These are phyloP conservation scores for Apiospora kogelbergensis DNA, from an alignment of 2,329 filamentous ascomycete species.

Conservation along the genomic window DNA sequence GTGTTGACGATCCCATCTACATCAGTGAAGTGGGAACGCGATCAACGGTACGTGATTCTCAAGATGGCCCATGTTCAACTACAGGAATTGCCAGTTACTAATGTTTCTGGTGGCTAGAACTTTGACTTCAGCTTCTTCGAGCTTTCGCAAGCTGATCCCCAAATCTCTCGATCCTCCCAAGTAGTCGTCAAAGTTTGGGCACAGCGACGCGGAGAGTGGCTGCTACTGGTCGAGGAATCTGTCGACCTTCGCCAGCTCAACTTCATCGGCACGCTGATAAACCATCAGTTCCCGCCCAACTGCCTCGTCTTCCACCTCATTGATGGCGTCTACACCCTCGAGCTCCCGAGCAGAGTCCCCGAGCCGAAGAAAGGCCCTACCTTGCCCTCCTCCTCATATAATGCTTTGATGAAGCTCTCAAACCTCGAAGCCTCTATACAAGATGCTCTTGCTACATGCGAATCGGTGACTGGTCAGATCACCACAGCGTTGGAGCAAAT, in stretches of 20 bases:
- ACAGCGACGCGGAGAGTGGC: conserved; percentile 53
- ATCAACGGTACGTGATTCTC: conserved; percentile 57
- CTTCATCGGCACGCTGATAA: conserved; percentile 71
- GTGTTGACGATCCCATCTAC: conserved; percentile 73
- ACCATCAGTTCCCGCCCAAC: conserved; percentile 76
- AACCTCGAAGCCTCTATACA: conserved; percentile 90
- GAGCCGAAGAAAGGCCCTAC: conserved; percentile 53
- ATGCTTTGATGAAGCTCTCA: conserved; percentile 81
- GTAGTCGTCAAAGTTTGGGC: conserved; percentile 76
- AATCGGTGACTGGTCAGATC: conserved; percentile 76
- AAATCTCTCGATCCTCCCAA: conserved; percentile 63
- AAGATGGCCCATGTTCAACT: too few relatives aligned
- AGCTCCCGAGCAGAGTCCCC: conserved; percentile 56
- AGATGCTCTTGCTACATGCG: conserved; percentile 78
- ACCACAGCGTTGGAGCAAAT: conserved; percentile 52
- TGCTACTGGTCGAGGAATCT: conserved; percentile 68
- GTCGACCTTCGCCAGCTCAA: conserved; percentile 73
- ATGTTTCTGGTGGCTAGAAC: conserved; percentile 51
- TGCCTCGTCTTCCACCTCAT: conserved; percentile 81
- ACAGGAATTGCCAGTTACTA: not conserved
- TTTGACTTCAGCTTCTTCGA: conserved; percentile 88
- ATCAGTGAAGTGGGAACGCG: conserved; percentile 79
- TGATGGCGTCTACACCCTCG: conserved; percentile 83
- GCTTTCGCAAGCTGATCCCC: conserved; percentile 61
- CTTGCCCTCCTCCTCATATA: conserved; percentile 75